These are phyloP conservation scores for Pyricularia pennisetigena DNA, from an alignment of 2,329 filamentous ascomycete genomes.

Conservation along the genomic window DNA sequence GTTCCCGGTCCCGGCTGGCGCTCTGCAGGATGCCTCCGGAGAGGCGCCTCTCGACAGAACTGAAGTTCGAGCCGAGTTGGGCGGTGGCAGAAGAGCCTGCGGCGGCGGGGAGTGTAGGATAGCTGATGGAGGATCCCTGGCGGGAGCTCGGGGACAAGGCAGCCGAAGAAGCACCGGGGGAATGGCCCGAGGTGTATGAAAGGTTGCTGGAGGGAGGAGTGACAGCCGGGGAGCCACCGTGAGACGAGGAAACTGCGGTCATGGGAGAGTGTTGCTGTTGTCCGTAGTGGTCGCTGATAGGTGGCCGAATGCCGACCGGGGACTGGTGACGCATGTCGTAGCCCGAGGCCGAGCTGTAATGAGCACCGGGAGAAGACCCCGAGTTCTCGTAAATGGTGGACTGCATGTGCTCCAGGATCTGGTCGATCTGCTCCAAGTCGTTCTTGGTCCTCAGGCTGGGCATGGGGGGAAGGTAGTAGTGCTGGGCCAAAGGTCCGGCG, in stretches of 20 bases:
- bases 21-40: slow-evolving; percentile 59
- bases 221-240: slow-evolving; percentile 60
- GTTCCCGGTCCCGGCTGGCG: slow-evolving; percentile 27
- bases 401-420: slow-evolving; percentile 92
- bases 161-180: slow-evolving; percentile 60
- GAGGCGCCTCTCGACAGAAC: slow-evolving; percentile 51
- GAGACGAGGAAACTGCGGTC: slow-evolving; percentile 40
- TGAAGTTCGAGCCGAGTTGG: slow-evolving; percentile 59
- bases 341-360: slow-evolving; percentile 62
- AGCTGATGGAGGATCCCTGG: slow-evolving; percentile 55
- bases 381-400: slow-evolving; percentile 92
- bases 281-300: slow-evolving; percentile 24
- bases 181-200: slow-evolving; percentile 71
- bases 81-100: slow-evolving; percentile 61
- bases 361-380: slow-evolving; percentile 68
- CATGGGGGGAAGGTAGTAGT: slow-evolving; percentile 74
- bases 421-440: slow-evolving; percentile 87
- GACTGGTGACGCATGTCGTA: slow-evolving; percentile 43
- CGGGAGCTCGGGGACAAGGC: slow-evolving; percentile 59
- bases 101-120: slow-evolving; percentile 61
- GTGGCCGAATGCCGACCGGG: slow-evolving; percentile 16
- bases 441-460: slow-evolving; percentile 83
- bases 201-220: slow-evolving; percentile 67
- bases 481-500: slow-evolving; percentile 53
- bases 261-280: slow-evolving; percentile 53